Conservation (phyloP, 768 basidiomycete genomes). For the Amanita pseudoporphyria region DNA sequence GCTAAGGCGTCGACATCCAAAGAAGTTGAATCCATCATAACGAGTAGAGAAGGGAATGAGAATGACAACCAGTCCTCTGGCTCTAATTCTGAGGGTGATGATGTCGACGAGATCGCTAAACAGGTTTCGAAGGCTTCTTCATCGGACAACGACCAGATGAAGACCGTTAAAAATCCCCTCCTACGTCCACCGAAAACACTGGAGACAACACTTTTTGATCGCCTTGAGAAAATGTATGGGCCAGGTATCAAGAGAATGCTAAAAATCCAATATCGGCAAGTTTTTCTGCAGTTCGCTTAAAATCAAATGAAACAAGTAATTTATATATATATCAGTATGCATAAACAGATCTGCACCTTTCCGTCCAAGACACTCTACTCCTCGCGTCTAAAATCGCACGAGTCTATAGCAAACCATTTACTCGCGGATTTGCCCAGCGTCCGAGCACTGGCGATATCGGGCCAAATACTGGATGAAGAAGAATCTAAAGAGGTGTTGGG, state of each 20-base stretch:
- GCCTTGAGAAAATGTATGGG: constrained; percentile 86
- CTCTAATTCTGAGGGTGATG: constrained; percentile 7
- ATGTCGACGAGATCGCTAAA: constrained; percentile 1
- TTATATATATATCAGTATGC: constrained; percentile 56
- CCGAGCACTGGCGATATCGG: constrained; percentile 21
- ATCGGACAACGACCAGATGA: constrained; percentile 11
- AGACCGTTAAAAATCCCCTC: constrained; percentile 12
- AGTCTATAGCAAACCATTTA: constrained; percentile 62
- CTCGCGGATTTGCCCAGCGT: constrained; percentile 61
- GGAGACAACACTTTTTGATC: constrained; percentile 86
- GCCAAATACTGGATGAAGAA: constrained; percentile 31
- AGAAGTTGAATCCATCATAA: neutral
- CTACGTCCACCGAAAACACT: constrained; percentile 62
- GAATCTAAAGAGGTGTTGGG: constrained; percentile 63
- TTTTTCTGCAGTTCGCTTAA: neutral
- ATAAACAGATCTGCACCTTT: constrained; percentile 74
- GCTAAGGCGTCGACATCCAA: neutral
- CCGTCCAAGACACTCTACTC: constrained; percentile 78
- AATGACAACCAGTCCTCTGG: neutral
- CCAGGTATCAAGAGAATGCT: constrained; percentile 77
- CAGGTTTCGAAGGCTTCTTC: neutral
- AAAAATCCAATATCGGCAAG: constrained; percentile 79
- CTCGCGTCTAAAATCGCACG: constrained; percentile 57
- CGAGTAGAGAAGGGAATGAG: neutral
- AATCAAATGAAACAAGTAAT: neutral